Evolutionary conservation across 2,329 filamentous ascomycete species (phyloP).

Genomic region (Venturia aucupariae): DNA sequence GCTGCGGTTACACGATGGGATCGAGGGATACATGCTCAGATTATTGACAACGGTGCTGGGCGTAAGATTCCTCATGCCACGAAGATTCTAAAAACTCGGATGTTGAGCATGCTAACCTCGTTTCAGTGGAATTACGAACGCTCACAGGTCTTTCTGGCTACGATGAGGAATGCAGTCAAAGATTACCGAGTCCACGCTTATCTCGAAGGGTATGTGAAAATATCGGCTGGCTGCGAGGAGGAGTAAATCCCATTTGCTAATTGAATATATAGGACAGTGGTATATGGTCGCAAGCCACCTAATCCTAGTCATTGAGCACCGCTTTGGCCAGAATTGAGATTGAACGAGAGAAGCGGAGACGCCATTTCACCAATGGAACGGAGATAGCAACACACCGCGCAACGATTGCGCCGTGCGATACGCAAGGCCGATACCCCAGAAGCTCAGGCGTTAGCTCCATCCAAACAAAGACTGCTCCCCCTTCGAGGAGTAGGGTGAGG

Average conservation of each 20-base stretch:
- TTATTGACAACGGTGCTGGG: slow-evolving; percentile 26
- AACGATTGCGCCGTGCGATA: too few species aligned
- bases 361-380: too few species aligned
- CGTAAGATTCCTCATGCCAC: not conserved
- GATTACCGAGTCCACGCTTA: slow-evolving; percentile 28
- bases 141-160: slow-evolving; percentile 29
- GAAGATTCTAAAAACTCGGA: too few species aligned
- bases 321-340: too few species aligned
- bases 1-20: slow-evolving; percentile 27
- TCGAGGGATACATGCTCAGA: slow-evolving; percentile 30
- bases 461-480: too few species aligned
- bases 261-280: not conserved
- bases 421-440: too few species aligned
- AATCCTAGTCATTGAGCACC: not conserved
- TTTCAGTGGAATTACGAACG: slow-evolving; percentile 17
- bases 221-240: not conserved
- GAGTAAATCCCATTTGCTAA: not conserved
- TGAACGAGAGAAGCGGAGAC: too few species aligned
- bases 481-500: too few species aligned
- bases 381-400: too few species aligned
- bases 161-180: slow-evolving; percentile 27
- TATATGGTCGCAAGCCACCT: not conserved
- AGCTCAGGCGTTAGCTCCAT: too few species aligned
- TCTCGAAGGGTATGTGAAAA: slow-evolving; percentile 17
- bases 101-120: not conserved